phyloP scores from a whole-genome alignment of 192 early-diverging fungal species.

The Podila horticola region DNA sequence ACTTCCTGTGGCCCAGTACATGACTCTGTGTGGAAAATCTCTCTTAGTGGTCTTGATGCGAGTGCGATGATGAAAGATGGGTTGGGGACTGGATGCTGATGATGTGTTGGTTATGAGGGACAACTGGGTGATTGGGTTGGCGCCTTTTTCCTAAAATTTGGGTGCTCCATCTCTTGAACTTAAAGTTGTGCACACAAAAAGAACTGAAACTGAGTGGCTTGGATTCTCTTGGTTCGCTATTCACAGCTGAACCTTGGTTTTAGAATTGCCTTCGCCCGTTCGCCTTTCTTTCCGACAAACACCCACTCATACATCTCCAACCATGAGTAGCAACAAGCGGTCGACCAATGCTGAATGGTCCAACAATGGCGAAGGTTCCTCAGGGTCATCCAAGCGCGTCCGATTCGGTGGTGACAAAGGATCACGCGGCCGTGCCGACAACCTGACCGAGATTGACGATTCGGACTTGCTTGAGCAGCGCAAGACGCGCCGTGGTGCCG shows the following conservation, averaged over 20 bases:
- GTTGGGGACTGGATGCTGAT: background rate
- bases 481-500: slow-evolving; percentile 58
- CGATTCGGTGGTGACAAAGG: slow-evolving; percentile 33
- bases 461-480: slow-evolving; percentile 59
- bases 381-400: slow-evolving; percentile 27
- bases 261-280: background rate
- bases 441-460: slow-evolving; percentile 52
- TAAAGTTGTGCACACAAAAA: background rate
- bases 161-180: background rate
- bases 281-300: background rate
- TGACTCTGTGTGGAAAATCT: slow-evolving; percentile 5
- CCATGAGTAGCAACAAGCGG: slow-evolving; percentile 21
- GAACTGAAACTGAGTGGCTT: background rate
- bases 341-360: slow-evolving; percentile 26
- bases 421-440: background rate
- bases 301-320: background rate
- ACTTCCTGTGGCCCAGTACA: slow-evolving; percentile 62
- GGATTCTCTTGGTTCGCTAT: background rate
- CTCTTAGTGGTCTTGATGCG: background rate
- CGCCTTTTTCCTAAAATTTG: background rate
- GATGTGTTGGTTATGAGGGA: background rate
- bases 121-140: background rate
- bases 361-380: background rate
- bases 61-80: background rate
- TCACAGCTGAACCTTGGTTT: no score